Conservation (phyloP, 2,329 filamentous ascomycete genomes). For the Sclerotinia borealis region DNA sequence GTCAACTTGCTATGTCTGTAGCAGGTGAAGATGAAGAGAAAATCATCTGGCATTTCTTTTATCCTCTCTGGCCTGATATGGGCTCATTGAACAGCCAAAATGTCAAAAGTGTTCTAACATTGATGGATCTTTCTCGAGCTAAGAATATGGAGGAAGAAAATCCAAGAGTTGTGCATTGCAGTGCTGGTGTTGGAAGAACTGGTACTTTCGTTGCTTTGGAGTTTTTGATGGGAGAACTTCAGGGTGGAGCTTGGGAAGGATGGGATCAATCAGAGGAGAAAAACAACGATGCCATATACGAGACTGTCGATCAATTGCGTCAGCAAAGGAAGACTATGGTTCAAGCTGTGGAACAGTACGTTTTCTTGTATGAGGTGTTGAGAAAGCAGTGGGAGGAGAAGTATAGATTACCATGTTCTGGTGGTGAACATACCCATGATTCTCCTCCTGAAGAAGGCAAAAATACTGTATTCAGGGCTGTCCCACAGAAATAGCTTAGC, state of each 20-base stretch:
- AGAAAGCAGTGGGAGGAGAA: slow-evolving; percentile 67
- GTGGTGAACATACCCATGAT: slow-evolving; percentile 25
- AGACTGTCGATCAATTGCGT: slow-evolving; percentile 72
- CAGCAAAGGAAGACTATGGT: slow-evolving; percentile 95
- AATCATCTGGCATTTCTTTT: slow-evolving; percentile 77
- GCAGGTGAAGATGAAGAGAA: slow-evolving; percentile 46
- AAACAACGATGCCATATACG: slow-evolving; percentile 63
- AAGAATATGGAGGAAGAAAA: slow-evolving; percentile 52
- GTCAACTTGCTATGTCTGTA: slow-evolving; percentile 58
- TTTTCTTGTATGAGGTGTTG: slow-evolving; percentile 84
- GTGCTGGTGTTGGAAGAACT: slow-evolving; percentile 86
- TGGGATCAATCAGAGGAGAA: slow-evolving; percentile 31
- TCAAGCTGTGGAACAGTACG: slow-evolving; percentile 76
- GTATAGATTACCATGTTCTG: slow-evolving; percentile 36
- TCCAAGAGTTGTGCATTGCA: slow-evolving; percentile 80
- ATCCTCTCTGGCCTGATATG: slow-evolving; percentile 86
- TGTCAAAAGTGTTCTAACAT: slow-evolving; percentile 58
- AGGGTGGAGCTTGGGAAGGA: slow-evolving; percentile 52
- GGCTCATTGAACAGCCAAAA: slow-evolving; percentile 68
- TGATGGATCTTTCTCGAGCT: slow-evolving; percentile 61
- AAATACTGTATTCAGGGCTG: slow-evolving; percentile 1
- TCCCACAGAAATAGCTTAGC: neutral
- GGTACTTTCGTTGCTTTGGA: slow-evolving; percentile 97
- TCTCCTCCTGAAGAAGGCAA: slow-evolving; percentile 11
- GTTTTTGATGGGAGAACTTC: slow-evolving; percentile 77